A percentile compares a stretch with the other conserved stretches of the same genome.
Evolutionary conservation across 2,329 filamentous ascomycete genomes (phyloP).

Genomic region (Chrysosphaeria jannelii): DNA sequence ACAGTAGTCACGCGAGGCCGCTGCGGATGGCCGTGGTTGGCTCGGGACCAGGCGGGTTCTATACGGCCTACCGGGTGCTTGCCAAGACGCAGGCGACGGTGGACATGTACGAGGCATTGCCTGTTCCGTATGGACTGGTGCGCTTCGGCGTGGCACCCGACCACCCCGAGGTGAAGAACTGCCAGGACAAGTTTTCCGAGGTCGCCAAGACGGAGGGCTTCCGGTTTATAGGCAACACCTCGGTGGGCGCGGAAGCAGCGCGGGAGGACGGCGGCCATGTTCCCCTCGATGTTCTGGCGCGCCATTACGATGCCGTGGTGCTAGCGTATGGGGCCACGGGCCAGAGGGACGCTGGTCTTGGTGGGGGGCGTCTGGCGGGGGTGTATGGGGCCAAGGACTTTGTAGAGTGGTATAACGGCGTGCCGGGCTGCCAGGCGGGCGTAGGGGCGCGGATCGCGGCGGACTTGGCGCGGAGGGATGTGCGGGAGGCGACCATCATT

Average conservation of each 20-base stretch:
- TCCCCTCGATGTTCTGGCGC: conserved; percentile 35
- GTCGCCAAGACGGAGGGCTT: conserved; percentile 60
- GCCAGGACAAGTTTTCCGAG: conserved; percentile 75
- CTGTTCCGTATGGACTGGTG: conserved; percentile 76
- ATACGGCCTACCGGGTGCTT: conserved; percentile 67
- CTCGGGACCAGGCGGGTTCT: conserved; percentile 88
- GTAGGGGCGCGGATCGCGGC: conserved; percentile 15
- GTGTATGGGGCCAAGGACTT: conserved; percentile 77
- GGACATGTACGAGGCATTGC: conserved; percentile 90
- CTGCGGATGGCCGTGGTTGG: conserved; percentile 70
- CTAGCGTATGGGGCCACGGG: conserved; percentile 79
- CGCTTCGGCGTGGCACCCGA: conserved; percentile 93
- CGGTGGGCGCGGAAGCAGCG: conserved; percentile 24
- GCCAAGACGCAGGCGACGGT: conserved; percentile 41
- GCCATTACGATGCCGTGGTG: conserved; percentile 72
- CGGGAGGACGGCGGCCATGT: conserved; percentile 18
- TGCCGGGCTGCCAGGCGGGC: conserved; percentile 19
- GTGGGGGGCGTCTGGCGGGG: conserved; percentile 48
- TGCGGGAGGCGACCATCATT: conserved; percentile 65
- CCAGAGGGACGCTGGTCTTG: conserved; percentile 50
- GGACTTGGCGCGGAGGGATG: conserved; percentile 42
- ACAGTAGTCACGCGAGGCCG: background rate
- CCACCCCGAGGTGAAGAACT: conserved; percentile 98
- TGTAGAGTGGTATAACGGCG: conserved; percentile 94
- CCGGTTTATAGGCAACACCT: conserved; percentile 71